Evolutionary conservation across 768 basidiomycete genomes (phyloP), one percentile per base, ranked within the genome.

Genomic region (Strobilomyces echinocephalus): DNA sequence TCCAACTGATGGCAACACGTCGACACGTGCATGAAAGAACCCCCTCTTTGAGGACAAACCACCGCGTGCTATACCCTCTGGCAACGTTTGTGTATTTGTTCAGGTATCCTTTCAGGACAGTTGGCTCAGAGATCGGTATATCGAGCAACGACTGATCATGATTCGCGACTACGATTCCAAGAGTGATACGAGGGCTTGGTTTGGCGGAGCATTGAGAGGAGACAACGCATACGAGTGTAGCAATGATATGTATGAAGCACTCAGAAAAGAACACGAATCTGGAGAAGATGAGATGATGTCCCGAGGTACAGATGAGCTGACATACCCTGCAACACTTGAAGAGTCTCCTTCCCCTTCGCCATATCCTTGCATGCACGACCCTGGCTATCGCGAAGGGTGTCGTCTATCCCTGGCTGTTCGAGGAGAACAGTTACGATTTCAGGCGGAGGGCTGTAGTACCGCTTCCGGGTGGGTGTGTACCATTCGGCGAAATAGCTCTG

Each of bases 1-100:
- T 2, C 16, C n/a, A 12, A 38, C 31, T 46, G 1, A 6, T 2
- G 14, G 39, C 2, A 35, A 7, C 8, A 30, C 12, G n/a, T n/a
- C 41, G 10, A 53, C 34, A 79, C 88, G 24, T 65, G 90, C 91
- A 93, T 16, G 88, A 91, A n/a, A 95, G 68, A 24, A 88, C 75
- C 0, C 92, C 94, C 49, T 87, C 81, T 62, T 89, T 85, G 18
- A 97, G 78, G 0, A 95, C 91, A 63, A 97, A 95, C 92, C 93
- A 97, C 1, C 94, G 77, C 0, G 88, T 87, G 54, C 83, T 85
- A 65, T 93, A 95, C 0, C 95, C 94, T 60, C 83, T 85, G 0
- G 91, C 91, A 36, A 97, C 89, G 61, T 97, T 97, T 1, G 87
- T 85, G 65, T 94, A 97, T 68, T 97, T 97, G 69, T 89, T 91